A percentile compares a stretch with the other conserved stretches of the same genome.
Evolutionary conservation across 2,329 filamentous ascomycete species (phyloP).

Genomic region (Lizonia empirigonia): DNA sequence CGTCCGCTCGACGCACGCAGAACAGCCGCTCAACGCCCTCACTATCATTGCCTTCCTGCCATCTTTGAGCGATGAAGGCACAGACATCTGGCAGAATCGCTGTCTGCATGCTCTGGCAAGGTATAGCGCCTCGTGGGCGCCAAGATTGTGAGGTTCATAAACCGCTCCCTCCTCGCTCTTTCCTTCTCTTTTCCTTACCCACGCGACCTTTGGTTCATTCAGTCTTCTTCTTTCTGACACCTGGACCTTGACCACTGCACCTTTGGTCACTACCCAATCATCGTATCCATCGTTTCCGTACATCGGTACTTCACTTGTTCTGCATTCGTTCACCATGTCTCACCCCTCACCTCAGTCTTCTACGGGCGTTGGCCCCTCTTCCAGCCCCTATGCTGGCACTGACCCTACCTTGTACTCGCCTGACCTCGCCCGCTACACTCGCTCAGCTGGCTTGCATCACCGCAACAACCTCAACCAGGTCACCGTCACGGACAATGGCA

Average conservation of each 20-base stretch:
- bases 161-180: constrained; percentile 16
- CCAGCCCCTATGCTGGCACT: constrained; percentile 36
- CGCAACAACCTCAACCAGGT: constrained; percentile 20
- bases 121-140: constrained; percentile 11
- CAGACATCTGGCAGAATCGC: constrained; percentile 12
- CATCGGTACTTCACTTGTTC: constrained; percentile 24
- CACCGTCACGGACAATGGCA: constrained; percentile 17
- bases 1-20: constrained; percentile 2
- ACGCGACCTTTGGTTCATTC: constrained; percentile 11
- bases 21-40: not conserved
- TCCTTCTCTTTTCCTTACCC: constrained; percentile 22
- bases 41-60: constrained; percentile 6
- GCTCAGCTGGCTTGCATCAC: constrained; percentile 4
- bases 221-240: constrained; percentile 23
- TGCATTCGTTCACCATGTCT: constrained; percentile 33
- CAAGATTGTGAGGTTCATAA: constrained; percentile 12
- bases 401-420: constrained; percentile 40
- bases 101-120: constrained; percentile 4
- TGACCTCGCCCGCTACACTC: constrained; percentile 26
- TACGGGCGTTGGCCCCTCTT: constrained; percentile 26
- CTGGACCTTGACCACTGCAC: constrained; percentile 24
- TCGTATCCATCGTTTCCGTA: constrained; percentile 29
- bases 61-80: constrained; percentile 12
- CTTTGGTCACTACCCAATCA: constrained; percentile 18
- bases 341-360: constrained; percentile 34